Evolutionary conservation across 768 basidiomycete species (phyloP).

Genomic region (Tulasnella calospora): DNA sequence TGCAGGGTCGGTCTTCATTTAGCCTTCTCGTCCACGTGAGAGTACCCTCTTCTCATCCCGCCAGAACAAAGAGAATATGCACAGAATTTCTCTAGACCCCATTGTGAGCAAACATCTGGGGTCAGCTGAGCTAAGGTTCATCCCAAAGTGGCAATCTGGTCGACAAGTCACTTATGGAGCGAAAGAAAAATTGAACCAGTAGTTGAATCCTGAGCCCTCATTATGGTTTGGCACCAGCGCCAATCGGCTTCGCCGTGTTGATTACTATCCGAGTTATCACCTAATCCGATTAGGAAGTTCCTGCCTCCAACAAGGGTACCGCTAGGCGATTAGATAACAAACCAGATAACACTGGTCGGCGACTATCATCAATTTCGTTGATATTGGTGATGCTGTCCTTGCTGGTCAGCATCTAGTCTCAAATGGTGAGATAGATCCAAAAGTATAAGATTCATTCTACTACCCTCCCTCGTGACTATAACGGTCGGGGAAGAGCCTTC

Average conservation of each 20-base stretch:
- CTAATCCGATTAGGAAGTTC: background rate
- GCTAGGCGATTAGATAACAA: background rate
- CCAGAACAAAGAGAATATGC: background rate
- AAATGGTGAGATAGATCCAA: background rate
- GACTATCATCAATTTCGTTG: background rate
- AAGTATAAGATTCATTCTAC: background rate
- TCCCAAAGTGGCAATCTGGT: background rate
- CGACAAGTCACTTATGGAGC: background rate
- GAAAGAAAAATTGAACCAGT: background rate
- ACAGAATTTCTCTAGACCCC: background rate
- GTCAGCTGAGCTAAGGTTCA: constrained; percentile 9
- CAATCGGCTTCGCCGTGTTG: constrained; percentile 5
- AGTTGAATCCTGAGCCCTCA: background rate
- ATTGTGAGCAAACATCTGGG: background rate
- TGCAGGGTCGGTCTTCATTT: background rate
- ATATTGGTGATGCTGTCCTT: background rate
- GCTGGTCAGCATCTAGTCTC: background rate
- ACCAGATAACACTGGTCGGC: background rate
- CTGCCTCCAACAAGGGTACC: background rate
- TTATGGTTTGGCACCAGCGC: background rate
- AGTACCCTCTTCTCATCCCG: background rate
- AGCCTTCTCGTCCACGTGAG: constrained; percentile 11
- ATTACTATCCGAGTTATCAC: background rate
- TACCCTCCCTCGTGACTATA: background rate
- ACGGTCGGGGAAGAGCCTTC: background rate